Conservation (phyloP, 164 flowering plant species). For the Magnolia sinica region DNA sequence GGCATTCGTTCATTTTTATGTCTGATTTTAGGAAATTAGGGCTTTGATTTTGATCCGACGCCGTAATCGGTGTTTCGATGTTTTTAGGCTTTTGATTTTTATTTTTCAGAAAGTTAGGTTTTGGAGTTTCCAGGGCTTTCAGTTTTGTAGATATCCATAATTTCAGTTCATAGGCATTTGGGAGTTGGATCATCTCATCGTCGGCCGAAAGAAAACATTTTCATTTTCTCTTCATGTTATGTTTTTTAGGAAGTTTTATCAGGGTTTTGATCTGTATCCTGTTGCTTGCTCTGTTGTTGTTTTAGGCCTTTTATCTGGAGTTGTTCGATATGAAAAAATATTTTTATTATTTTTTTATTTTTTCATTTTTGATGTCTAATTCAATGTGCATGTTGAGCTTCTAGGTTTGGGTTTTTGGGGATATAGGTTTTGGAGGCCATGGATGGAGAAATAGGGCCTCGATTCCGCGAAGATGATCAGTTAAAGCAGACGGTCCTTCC, state of each 20-base stretch:
- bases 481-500: conserved; percentile 34
- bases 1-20: neutral
- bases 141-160: neutral
- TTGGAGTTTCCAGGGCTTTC: neutral
- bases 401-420: conserved; percentile 5
- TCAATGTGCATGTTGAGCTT: neutral
- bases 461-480: conserved; percentile 27
- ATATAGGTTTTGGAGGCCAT: conserved; percentile 14
- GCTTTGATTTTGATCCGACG: neutral
- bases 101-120: too few species aligned
- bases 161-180: neutral
- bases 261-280: neutral
- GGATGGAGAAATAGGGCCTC: conserved; percentile 28
- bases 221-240: too few species aligned
- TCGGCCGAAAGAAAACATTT: neutral
- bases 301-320: neutral
- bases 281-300: neutral
- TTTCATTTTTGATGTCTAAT: neutral
- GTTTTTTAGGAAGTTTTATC: neutral
- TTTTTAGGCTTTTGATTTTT: neutral
- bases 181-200: neutral
- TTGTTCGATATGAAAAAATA: neutral
- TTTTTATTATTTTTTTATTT: too few species aligned
- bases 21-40: neutral
- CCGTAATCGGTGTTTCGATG: neutral